phyloP scores from a whole-genome alignment of 2,329 filamentous ascomycete species.

The Aspergillus aculeatinus region DNA sequence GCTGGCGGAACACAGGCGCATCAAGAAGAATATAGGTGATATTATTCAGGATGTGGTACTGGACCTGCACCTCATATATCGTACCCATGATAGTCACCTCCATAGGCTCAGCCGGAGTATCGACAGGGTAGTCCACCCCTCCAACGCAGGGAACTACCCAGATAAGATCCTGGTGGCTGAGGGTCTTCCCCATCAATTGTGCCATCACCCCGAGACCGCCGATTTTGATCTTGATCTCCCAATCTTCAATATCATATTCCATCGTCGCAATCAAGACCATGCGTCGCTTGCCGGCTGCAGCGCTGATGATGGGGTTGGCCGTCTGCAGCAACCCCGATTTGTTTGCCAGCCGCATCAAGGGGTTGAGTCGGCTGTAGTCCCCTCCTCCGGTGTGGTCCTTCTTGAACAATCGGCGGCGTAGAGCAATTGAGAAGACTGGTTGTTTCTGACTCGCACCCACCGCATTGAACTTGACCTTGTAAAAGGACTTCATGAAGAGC shows the following conservation, averaged over 20 bases:
- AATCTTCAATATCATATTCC: constrained; percentile 70
- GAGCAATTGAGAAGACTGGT: constrained; percentile 3
- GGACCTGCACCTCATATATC: constrained; percentile 60
- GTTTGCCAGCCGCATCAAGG: constrained; percentile 32
- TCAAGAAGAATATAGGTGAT: constrained; percentile 68
- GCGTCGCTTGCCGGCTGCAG: constrained; percentile 33
- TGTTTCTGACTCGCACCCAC: constrained; percentile 52
- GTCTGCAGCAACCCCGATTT: constrained; percentile 35
- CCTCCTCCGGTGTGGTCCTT: background rate
- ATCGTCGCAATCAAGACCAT: constrained; percentile 67
- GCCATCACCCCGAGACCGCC: constrained; percentile 69
- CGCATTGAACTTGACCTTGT: constrained; percentile 62
- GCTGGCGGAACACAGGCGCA: constrained; percentile 63
- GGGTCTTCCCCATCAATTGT: constrained; percentile 64
- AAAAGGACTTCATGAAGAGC: constrained; percentile 60
- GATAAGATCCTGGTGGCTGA: constrained; percentile 62
- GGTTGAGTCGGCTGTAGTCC: constrained; percentile 16
- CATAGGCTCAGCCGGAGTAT: constrained; percentile 60
- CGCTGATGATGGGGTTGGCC: constrained; percentile 29
- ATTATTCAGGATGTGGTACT: constrained; percentile 62
- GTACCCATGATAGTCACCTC: constrained; percentile 60
- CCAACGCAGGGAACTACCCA: constrained; percentile 63
- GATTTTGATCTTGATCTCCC: constrained; percentile 69
- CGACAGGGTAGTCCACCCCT: constrained; percentile 61
- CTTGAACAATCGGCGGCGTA: constrained; percentile 1